Evolutionary conservation across 371 early-diverging fungal species (phyloP).

Genomic region (Umbelopsis sp.): DNA sequence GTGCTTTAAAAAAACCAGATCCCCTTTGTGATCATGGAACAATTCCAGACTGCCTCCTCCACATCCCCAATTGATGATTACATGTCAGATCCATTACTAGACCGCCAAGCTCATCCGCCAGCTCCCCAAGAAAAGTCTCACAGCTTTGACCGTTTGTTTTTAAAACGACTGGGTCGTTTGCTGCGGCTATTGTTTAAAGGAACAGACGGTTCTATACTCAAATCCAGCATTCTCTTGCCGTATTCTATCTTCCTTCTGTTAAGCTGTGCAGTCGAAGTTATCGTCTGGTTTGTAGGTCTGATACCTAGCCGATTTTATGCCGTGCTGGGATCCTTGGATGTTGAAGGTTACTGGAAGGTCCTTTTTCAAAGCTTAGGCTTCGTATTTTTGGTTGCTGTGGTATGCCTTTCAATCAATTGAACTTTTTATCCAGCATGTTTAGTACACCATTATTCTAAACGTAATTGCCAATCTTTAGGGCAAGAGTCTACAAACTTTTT

Average conservation of each 20-base stretch:
- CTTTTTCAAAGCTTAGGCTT: conserved; percentile 54
- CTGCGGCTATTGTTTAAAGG: conserved; percentile 43
- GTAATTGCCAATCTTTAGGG: conserved; percentile 35
- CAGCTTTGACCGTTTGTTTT: conserved; percentile 54
- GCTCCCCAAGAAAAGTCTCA: conserved; percentile 28
- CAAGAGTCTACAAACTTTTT: conserved; percentile 58
- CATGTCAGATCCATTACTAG: background rate
- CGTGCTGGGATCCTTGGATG: conserved; percentile 66
- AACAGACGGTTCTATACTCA: conserved; percentile 22
- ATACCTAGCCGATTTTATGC: conserved; percentile 75
- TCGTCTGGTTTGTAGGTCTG: conserved; percentile 75
- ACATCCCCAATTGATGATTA: background rate
- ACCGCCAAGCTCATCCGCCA: background rate
- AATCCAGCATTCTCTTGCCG: conserved; percentile 45
- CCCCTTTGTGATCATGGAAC: background rate
- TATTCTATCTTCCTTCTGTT: conserved; percentile 50
- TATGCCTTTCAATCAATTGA: conserved; percentile 29
- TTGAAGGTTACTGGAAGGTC: conserved; percentile 55
- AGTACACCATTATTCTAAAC: background rate
- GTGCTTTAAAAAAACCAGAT: background rate
- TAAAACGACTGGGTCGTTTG: conserved; percentile 49
- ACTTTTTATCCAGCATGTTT: background rate
- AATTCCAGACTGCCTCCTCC: conserved; percentile 15
- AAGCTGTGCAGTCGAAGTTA: conserved; percentile 55
- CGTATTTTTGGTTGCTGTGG: conserved; percentile 61